Evolutionary conservation across 345 rosid species (phyloP).

Genomic region (Zanthoxylum bungeanum): DNA sequence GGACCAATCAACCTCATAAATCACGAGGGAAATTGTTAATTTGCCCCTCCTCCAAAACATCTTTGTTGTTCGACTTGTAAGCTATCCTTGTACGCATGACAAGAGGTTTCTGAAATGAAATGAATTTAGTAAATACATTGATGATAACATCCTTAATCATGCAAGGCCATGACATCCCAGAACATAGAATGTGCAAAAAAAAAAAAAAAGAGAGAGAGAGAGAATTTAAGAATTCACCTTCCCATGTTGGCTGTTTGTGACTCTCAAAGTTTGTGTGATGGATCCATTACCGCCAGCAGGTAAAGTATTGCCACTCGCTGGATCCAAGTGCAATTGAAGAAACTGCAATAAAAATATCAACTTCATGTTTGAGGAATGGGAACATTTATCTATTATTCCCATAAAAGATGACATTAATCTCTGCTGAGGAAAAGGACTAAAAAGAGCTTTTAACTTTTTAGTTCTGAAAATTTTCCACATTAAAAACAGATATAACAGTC

Average conservation of each 20-base stretch:
- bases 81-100: constrained; percentile 92
- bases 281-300: constrained; percentile 59
- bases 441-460: background rate
- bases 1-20: constrained; percentile 45
- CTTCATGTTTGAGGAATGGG: background rate
- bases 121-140: constrained; percentile 4
- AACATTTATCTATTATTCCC: background rate
- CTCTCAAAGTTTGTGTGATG: constrained; percentile 63
- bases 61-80: constrained; percentile 75
- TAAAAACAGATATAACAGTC: background rate
- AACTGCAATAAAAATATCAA: constrained; percentile 51
- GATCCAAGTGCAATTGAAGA: constrained; percentile 91
- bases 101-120: constrained; percentile 75
- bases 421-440: background rate
- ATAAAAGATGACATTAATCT: background rate
- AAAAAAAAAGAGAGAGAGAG: background rate
- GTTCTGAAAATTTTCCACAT: background rate
- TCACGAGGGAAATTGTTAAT: constrained; percentile 80
- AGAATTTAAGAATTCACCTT: constrained; percentile 49
- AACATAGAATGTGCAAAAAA: constrained; percentile 3
- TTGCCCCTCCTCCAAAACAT: constrained; percentile 89
- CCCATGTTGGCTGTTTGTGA: constrained; percentile 95
- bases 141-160: background rate
- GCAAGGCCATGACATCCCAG: background rate
- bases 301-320: constrained; percentile 76